phyloP scores from a whole-genome alignment of 1,284 basidiomycete genomes.

The Ceratobasidium sp. region DNA sequence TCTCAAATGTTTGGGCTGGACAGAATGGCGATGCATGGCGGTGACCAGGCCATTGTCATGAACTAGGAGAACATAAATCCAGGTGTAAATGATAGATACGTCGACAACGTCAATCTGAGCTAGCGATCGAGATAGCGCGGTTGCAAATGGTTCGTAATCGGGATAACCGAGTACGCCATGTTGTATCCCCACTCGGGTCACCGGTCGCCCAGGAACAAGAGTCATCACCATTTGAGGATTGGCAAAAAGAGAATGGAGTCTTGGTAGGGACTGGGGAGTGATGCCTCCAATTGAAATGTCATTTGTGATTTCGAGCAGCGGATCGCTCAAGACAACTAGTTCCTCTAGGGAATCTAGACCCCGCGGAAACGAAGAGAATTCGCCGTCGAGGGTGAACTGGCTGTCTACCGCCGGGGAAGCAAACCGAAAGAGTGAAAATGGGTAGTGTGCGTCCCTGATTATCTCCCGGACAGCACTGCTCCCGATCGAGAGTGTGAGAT shows the following conservation, averaged over 20 bases:
- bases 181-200: background rate
- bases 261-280: background rate
- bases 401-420: background rate
- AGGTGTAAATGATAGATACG: background rate
- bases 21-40: background rate
- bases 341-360: background rate
- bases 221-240: constrained; percentile 5
- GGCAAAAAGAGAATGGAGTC: constrained; percentile 8
- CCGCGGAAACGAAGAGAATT: constrained; percentile 1
- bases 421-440: background rate
- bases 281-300: background rate
- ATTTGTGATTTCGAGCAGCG: background rate
- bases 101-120: background rate
- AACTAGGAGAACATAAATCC: background rate
- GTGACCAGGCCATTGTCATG: background rate
- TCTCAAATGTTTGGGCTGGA: background rate
- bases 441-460: background rate
- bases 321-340: background rate
- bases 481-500: background rate
- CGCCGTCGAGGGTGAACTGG: too few species aligned
- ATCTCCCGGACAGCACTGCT: constrained; percentile 7
- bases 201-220: constrained; percentile 16
- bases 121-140: background rate
- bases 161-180: background rate
- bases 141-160: background rate